These are phyloP conservation scores for Irpex sp. DNA, from an alignment of 1,284 basidiomycete genomes.

Conservation along the genomic window DNA sequence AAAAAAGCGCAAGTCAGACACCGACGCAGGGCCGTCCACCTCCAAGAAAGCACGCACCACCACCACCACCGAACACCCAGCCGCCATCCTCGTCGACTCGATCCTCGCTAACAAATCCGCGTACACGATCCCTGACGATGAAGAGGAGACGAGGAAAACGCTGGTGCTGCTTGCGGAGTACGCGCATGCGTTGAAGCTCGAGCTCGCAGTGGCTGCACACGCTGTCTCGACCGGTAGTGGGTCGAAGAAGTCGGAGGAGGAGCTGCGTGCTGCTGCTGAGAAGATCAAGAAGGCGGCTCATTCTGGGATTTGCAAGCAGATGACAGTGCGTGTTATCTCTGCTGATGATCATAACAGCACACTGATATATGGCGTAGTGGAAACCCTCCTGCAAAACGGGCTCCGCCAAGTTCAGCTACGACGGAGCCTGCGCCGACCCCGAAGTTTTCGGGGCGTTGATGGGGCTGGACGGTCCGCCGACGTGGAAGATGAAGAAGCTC, in stretches of 20 bases:
- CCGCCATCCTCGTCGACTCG: neutral
- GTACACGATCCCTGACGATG: neutral
- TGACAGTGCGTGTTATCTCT: conserved; percentile 35
- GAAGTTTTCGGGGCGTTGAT: conserved; percentile 49
- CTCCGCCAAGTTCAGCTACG: conserved; percentile 47
- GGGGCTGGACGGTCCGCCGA: conserved; percentile 42
- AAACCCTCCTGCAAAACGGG: conserved; percentile 39
- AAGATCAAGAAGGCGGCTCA: conserved; percentile 42
- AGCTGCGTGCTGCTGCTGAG: conserved; percentile 41
- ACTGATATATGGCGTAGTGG: neutral
- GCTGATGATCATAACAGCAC: too few species aligned
- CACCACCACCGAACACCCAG: neutral
- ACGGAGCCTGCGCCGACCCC: conserved; percentile 50
- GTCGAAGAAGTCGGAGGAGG: conserved; percentile 34
- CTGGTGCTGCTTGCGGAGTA: neutral
- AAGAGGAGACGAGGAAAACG: neutral
- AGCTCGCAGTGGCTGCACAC: neutral
- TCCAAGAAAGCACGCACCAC: neutral
- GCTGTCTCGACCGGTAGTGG: conserved; percentile 12
- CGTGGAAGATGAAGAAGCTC: conserved; percentile 52
- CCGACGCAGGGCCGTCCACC: neutral
- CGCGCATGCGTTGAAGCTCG: neutral
- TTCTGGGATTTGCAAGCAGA: conserved; percentile 53
- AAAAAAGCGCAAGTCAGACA: neutral
- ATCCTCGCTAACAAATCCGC: neutral